Evolutionary conservation across 164 flowering plant genomes (phyloP).

Genomic region (Vitis riparia): DNA sequence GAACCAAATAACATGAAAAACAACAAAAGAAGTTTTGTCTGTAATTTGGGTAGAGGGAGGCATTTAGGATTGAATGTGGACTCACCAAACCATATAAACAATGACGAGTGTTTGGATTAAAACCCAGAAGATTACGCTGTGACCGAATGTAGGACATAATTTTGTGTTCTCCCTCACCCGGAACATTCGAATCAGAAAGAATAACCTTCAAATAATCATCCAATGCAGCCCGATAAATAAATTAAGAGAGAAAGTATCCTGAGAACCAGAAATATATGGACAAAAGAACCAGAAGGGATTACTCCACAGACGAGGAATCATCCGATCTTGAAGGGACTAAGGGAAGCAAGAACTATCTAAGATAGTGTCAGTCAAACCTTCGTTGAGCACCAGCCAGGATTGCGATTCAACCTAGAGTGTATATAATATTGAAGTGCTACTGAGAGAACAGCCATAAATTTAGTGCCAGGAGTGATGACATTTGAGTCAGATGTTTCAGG

Average conservation of each 20-base stretch:
- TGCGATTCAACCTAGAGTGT: conserved; percentile 68
- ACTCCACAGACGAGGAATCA: conserved; percentile 49
- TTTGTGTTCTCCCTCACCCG: conserved; percentile 99
- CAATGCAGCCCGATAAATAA: conserved; percentile 77
- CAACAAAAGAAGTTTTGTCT: background rate
- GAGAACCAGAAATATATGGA: conserved; percentile 42
- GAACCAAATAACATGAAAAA: background rate
- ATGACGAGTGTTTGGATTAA: conserved; percentile 91
- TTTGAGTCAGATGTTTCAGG: conserved; percentile 89
- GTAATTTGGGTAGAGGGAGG: background rate
- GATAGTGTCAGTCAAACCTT: conserved; percentile 55
- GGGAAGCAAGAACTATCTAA: conserved; percentile 14
- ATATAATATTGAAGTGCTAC: conserved; percentile 90
- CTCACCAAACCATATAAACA: conserved; percentile 94
- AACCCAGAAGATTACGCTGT: conserved; percentile 88
- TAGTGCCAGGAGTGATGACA: conserved; percentile 99
- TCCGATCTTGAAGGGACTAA: conserved; percentile 33
- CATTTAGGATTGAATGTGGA: background rate
- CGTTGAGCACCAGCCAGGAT: conserved; percentile 67
- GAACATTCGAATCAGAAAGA: conserved; percentile 96
- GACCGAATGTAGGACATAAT: conserved; percentile 90
- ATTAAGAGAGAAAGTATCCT: conserved; percentile 63
- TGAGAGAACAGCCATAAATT: conserved; percentile 84
- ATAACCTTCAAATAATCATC: conserved; percentile 96
- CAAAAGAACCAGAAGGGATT: conserved; percentile 47